A percentile compares a stretch with the other conserved stretches of the same genome.
phyloP scores from a whole-genome alignment of 2,329 filamentous ascomycete genomes.

The Calonectria ilicicola region DNA sequence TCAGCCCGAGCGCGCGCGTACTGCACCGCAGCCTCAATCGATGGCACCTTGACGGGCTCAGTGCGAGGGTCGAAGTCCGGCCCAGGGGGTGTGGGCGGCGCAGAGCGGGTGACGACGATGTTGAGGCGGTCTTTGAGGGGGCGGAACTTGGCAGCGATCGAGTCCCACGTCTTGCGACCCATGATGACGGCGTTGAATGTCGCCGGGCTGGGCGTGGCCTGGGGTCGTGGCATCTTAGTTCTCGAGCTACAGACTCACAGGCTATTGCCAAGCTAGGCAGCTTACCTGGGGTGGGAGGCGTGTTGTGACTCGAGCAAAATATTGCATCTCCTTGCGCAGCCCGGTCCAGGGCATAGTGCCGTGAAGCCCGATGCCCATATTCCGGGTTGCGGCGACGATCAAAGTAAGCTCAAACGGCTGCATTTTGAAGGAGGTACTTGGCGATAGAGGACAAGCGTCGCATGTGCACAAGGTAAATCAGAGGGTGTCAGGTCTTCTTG shows the following conservation, averaged over 20 bases:
- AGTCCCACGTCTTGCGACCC: constrained; percentile 98
- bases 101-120: constrained; percentile 78
- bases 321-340: constrained; percentile 91
- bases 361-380: constrained; percentile 86
- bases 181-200: constrained; percentile 86
- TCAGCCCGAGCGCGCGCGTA: constrained; percentile 55
- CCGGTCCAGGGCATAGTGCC: constrained; percentile 90
- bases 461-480: background rate
- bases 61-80: constrained; percentile 22
- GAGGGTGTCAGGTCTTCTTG: background rate
- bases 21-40: constrained; percentile 68
- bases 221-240: background rate
- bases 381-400: constrained; percentile 91
- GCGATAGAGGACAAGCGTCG: constrained; percentile 10
- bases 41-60: constrained; percentile 68
- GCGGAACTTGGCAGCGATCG: constrained; percentile 81
- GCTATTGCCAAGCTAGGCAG: background rate
- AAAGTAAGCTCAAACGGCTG: constrained; percentile 77
- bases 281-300: constrained; percentile 62
- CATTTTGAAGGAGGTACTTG: constrained; percentile 40
- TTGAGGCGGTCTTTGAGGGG: constrained; percentile 86
- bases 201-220: constrained; percentile 44
- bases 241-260: background rate
- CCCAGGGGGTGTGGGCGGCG: constrained; percentile 35
- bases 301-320: constrained; percentile 92